phyloP scores from a whole-genome alignment of 257 asterid genomes.

The Forsythia viridissima region DNA sequence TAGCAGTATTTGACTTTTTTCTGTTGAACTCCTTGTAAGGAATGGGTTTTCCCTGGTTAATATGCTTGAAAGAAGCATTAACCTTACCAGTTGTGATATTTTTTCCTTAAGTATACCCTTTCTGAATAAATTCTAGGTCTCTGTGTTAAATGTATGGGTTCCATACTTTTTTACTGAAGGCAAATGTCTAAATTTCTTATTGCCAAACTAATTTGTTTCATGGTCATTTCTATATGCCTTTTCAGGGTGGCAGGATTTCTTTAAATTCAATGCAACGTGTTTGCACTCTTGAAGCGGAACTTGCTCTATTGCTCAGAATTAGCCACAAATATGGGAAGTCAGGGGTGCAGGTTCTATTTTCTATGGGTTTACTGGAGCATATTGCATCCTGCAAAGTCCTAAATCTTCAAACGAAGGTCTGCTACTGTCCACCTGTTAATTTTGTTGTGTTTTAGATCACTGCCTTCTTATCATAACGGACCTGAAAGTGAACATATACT shows the following conservation, averaged over 20 bases:
- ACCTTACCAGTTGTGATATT: not conserved
- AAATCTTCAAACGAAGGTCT: conserved; percentile 72
- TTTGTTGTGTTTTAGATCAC: not conserved
- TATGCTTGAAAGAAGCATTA: not conserved
- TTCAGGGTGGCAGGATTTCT: conserved; percentile 77
- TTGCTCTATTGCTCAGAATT: conserved; percentile 75
- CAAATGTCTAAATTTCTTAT: not conserved
- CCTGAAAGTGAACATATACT: conserved; percentile 15
- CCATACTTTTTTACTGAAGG: not conserved
- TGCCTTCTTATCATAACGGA: conserved; percentile 1
- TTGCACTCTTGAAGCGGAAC: conserved; percentile 88
- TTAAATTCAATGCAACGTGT: conserved; percentile 86
- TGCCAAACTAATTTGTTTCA: not conserved
- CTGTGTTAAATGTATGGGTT: not conserved
- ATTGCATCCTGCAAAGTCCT: conserved; percentile 75
- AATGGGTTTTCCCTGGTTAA: not conserved
- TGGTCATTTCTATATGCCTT: conserved; percentile 14
- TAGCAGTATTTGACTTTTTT: not conserved
- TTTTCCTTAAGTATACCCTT: not conserved
- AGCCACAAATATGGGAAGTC: conserved; percentile 89
- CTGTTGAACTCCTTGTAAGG: not conserved
- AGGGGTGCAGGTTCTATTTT: conserved; percentile 84
- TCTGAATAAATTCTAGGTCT: not conserved
- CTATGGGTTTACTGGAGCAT: conserved; percentile 87
- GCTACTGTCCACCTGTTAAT: conserved; percentile 7